Evolutionary conservation across 1,284 basidiomycete species (phyloP).

Genomic region (Ceratobasidium sp.): DNA sequence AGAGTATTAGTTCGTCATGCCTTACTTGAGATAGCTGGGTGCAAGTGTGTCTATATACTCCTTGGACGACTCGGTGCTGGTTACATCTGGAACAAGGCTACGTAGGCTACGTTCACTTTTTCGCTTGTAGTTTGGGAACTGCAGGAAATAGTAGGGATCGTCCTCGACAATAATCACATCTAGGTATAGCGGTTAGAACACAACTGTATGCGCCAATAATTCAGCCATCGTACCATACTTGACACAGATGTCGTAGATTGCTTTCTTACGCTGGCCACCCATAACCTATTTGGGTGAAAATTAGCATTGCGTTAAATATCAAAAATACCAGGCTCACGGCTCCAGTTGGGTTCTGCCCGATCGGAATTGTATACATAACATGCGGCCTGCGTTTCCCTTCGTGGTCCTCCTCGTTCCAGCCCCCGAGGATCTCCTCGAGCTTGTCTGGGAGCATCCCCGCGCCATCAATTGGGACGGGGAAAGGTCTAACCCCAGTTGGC

Average conservation of each 20-base stretch:
- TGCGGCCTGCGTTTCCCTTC: conserved; percentile 71
- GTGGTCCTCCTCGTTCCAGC: conserved; percentile 71
- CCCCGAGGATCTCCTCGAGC: conserved; percentile 67
- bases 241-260: conserved; percentile 80
- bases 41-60: conserved; percentile 65
- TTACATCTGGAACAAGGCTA: conserved; percentile 19
- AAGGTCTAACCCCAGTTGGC: conserved; percentile 63
- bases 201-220: conserved; percentile 29
- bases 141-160: conserved; percentile 85
- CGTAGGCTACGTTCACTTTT: conserved; percentile 54
- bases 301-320: conserved; percentile 7
- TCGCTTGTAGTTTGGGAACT: conserved; percentile 64
- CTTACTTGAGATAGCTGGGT: conserved; percentile 73
- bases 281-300: conserved; percentile 62
- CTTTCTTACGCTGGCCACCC: conserved; percentile 73
- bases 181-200: conserved; percentile 47
- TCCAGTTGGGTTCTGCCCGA: conserved; percentile 85
- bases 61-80: conserved; percentile 43
- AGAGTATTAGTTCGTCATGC: conserved; percentile 47
- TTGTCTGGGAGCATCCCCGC: conserved; percentile 73
- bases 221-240: conserved; percentile 68
- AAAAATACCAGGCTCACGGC: conserved; percentile 59
- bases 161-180: conserved; percentile 81
- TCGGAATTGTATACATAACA: conserved; percentile 78
- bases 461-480: conserved; percentile 75